Evolutionary conservation across 2,329 filamentous ascomycete genomes (phyloP), one percentile per base, ranked within the genome.

Genomic region (Alternaria sp.): DNA sequence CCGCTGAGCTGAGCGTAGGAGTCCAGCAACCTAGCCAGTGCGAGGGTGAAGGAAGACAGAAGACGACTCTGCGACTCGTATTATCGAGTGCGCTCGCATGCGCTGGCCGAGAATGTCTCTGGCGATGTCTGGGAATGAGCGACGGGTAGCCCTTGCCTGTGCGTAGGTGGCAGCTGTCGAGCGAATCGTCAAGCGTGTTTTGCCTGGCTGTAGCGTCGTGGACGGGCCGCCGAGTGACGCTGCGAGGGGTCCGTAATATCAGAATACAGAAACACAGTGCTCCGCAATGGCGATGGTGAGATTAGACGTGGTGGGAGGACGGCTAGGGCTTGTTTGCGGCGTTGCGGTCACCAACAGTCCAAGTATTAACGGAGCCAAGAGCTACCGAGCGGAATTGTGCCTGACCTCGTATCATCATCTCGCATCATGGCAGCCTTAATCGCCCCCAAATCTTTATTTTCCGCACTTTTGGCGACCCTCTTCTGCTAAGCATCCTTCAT

Each of bases 1-100:
- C 69, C 64, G 66, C 65, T 64, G 66, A 66, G 72, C 64, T 67
- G 59, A 59, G 70, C 65, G 48, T 53, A 46, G 50, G 27, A 14
- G 44, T 55, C 50, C 46, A 61, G 55, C 49, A 40, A 41, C 57
- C 55, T 57, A 50, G 61, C 58, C 57, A 59, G 59, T 60, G 63
- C 65, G 44, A 20, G 46, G 34, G 14, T 22, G 30, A 43, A 16
- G 34, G 16, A 10, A 30, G 28, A 30, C 28, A 30, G 28, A 14
- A 43, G 52, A 14, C 18, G 43, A 30, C 44, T 57, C 57, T 63
- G 64, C 66, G 62, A 49, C 63, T 51, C 40, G 60, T 48, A 41
- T 55, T n/a, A 30, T 55, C 34, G 49, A 49, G 57, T 60, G 68
- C 55, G 59, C 49, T 60, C 54, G 57, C 58, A 61, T 66, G 67